Conservation (phyloP, 441 rosid genomes). For the Adansonia grandidieri region DNA sequence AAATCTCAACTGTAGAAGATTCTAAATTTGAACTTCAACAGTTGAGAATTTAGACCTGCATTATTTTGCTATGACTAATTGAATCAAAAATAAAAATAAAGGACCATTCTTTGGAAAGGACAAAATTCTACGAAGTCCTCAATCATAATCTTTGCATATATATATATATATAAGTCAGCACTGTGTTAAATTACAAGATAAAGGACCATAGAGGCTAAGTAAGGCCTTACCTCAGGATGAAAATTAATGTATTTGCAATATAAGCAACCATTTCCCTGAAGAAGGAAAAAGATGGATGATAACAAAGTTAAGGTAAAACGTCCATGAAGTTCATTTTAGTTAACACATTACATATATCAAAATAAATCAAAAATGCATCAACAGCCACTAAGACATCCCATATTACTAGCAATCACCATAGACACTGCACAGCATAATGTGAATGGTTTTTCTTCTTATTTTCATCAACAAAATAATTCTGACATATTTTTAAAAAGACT, state of each 20-base stretch:
- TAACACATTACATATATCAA: neutral
- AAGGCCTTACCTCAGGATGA: constrained; percentile 77
- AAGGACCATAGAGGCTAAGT: neutral
- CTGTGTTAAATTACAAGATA: neutral
- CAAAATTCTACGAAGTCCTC: neutral
- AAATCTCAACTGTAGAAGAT: constrained; percentile 9
- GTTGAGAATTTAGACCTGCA: neutral
- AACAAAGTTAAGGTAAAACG: neutral
- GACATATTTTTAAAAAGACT: constrained; percentile 2
- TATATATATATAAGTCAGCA: neutral
- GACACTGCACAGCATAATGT: neutral
- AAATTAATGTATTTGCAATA: constrained; percentile 89
- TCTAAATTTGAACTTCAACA: neutral
- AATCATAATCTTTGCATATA: neutral
- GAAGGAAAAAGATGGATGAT: constrained; percentile 21
- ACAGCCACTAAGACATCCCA: neutral
- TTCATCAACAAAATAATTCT: constrained; percentile 12
- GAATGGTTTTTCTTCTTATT: constrained; percentile 13
- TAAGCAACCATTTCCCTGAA: constrained; percentile 97
- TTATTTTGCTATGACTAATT: neutral
- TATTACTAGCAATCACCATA: neutral
- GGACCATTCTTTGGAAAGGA: neutral
- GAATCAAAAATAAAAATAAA: neutral
- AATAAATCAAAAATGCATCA: neutral
- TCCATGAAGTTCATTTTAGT: neutral